phyloP scores from a whole-genome alignment of 2,329 filamentous ascomycete genomes.

The Fusarium paranaense region DNA sequence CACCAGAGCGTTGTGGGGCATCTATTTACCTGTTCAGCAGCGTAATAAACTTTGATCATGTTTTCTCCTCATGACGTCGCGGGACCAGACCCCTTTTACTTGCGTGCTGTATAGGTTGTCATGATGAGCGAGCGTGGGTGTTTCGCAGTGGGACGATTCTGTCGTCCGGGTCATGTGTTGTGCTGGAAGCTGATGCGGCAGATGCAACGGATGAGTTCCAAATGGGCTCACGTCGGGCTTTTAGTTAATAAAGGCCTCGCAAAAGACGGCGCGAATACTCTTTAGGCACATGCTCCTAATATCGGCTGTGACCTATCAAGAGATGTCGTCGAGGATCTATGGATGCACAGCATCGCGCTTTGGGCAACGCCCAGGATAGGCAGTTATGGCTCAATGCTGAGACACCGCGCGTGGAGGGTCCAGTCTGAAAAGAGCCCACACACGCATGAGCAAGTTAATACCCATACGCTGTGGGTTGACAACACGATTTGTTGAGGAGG shows the following conservation, averaged over 20 bases:
- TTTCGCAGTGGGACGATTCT: conserved; percentile 16
- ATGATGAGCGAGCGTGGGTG: conserved; percentile 18
- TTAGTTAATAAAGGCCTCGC: conserved; percentile 4
- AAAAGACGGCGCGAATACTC: background rate
- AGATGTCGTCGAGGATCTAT: conserved; percentile 1
- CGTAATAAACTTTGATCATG: conserved; percentile 45
- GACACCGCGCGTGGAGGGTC: conserved; percentile 23
- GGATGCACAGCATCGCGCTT: conserved; percentile 12
- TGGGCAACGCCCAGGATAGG: conserved; percentile 4
- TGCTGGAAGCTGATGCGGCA: background rate
- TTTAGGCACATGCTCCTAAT: background rate
- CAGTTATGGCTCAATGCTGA: conserved; percentile 12
- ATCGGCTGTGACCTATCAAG: conserved; percentile 18
- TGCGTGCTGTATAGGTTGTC: background rate
- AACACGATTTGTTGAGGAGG: conserved; percentile 20
- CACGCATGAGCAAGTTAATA: conserved; percentile 26
- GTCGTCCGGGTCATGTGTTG: conserved; percentile 20
- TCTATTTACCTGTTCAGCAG: background rate
- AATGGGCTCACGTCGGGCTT: conserved; percentile 14
- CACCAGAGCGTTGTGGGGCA: background rate
- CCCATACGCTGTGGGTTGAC: conserved; percentile 1
- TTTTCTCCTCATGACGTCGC: conserved; percentile 20
- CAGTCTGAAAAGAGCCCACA: conserved; percentile 21
- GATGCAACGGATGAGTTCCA: conserved; percentile 8
- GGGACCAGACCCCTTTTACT: background rate